These are phyloP conservation scores for Dioszegia hungarica DNA, from an alignment of 768 basidiomycete species.

Conservation along the genomic window DNA sequence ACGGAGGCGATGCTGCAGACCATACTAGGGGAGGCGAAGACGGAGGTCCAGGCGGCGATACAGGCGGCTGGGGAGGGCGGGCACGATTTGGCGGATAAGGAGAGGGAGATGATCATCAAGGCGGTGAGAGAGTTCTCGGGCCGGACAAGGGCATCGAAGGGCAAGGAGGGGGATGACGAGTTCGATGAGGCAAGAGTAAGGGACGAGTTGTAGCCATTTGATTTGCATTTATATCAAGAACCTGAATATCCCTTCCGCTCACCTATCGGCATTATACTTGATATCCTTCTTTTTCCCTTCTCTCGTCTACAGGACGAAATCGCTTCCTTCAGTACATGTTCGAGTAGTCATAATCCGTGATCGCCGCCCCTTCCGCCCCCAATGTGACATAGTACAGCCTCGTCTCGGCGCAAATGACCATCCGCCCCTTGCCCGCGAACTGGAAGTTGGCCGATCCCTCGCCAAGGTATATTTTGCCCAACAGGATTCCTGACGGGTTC, in stretches of 20 bases:
- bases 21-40: neutral
- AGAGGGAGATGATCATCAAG: slow-evolving; percentile 18
- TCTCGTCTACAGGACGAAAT: too few relatives aligned
- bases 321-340: neutral
- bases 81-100: slow-evolving; percentile 7
- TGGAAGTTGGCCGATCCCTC: slow-evolving; percentile 40
- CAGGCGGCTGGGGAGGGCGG: slow-evolving; percentile 18
- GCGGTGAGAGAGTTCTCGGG: slow-evolving; percentile 15
- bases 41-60: slow-evolving; percentile 9
- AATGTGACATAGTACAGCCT: slow-evolving; percentile 31
- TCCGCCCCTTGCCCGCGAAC: slow-evolving; percentile 37
- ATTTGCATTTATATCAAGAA: too few relatives aligned
- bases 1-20: neutral
- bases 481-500: slow-evolving; percentile 34
- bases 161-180: neutral
- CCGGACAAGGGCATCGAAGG: neutral
- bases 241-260: too few relatives aligned
- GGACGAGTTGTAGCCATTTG: slow-evolving; percentile 16
- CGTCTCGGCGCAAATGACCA: slow-evolving; percentile 45
- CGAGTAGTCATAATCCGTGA: slow-evolving; percentile 18
- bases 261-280: too few relatives aligned
- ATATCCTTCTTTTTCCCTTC: neutral
- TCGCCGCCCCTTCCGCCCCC: slow-evolving; percentile 26
- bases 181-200: slow-evolving; percentile 2
- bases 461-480: slow-evolving; percentile 47